Base-by-base conservation (phyloP, 495 filamentous ascomycete genomes). In the Saxophila tyrrhenica region DNA sequence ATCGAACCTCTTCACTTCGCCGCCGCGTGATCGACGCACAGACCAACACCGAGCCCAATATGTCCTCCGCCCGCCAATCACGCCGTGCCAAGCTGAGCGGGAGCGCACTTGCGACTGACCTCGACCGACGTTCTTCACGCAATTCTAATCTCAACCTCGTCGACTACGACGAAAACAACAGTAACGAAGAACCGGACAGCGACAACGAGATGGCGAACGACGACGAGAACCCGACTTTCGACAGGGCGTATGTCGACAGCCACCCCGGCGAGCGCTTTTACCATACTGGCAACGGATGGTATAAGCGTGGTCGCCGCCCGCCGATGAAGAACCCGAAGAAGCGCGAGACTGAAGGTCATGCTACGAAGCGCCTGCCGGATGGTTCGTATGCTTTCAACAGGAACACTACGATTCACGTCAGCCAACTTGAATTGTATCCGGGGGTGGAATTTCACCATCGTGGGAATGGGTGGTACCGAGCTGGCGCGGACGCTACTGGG, bases 201-300 rank as follows among this genome's bases (percentile, higher is more conserved):
- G 49, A 47, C 8, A 45, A 52, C 38, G 32, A 5, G 19, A 41
- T 21, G 50, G 39, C 3, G 13, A 22, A 39, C 39, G 50, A 58
- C 22, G 19, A 32, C 3, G 32, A 58, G 32, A 17, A 20, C 25
- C 22, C 10, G 22, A 60, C 57, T 9, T 60, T 39, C 53, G 19
- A 39, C 25, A 45, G 24, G 32, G 50, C 46, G 16, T 54, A 58
- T 32, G 55, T 58, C 7, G 45, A 54, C 0, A 50, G 45, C 8
- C 51, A 62, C 25, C 50, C 44, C 25, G 23, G 51, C 10, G 44
- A 51, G 32, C 20, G 29, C 3, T 62, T 58, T 42, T 46, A 58
- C 20, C 59, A 62, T 25, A 55, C 59, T 20, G 59, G 59, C 20
- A 62, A 62, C 23, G 51, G 55, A 17, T 62, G 59, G 59, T 62